Conservation (phyloP, 805 yeast species). For the Sugiyamaella qingdaonensis region DNA sequence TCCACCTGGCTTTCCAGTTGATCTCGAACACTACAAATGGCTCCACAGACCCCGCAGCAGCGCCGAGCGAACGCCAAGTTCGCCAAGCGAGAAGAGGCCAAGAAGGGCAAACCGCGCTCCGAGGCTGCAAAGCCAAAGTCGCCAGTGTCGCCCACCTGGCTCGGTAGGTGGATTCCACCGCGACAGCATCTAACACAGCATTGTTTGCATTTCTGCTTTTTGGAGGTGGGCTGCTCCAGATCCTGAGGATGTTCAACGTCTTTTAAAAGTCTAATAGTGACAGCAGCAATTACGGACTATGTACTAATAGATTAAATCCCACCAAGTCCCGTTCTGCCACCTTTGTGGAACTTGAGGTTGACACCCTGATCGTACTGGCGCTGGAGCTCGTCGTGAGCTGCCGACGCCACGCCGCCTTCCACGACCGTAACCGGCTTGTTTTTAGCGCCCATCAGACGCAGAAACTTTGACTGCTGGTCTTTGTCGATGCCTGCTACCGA, state of each 20-base stretch:
- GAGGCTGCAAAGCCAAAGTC: conserved; percentile 34
- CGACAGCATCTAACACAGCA: conserved; percentile 22
- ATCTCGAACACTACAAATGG: conserved; percentile 7
- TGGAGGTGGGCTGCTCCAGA: conserved; percentile 79
- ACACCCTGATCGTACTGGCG: conserved; percentile 23
- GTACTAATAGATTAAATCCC: background rate
- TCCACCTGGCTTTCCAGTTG: background rate
- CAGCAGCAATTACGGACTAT: background rate
- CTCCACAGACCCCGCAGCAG: conserved; percentile 75
- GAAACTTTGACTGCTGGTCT: conserved; percentile 22
- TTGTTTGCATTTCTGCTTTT: conserved; percentile 61
- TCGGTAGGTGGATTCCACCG: conserved; percentile 39
- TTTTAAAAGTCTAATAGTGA: conserved; percentile 33
- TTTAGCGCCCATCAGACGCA: conserved; percentile 25
- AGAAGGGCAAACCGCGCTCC: conserved; percentile 68
- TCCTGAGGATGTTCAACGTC: conserved; percentile 41
- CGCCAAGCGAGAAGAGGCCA: conserved; percentile 65
- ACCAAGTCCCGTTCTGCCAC: conserved; percentile 21
- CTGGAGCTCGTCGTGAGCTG: conserved; percentile 17
- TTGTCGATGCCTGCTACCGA: conserved; percentile 20
- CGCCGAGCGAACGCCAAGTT: conserved; percentile 82
- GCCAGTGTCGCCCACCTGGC: conserved; percentile 64
- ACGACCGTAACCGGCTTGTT: conserved; percentile 13
- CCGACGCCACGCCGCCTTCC: background rate
- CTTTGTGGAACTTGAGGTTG: conserved; percentile 12